Percentiles rank a stretch among this genome's conserved stretches.
phyloP scores from a whole-genome alignment of 1,284 basidiomycete species.

The Trichosporon faecale region DNA sequence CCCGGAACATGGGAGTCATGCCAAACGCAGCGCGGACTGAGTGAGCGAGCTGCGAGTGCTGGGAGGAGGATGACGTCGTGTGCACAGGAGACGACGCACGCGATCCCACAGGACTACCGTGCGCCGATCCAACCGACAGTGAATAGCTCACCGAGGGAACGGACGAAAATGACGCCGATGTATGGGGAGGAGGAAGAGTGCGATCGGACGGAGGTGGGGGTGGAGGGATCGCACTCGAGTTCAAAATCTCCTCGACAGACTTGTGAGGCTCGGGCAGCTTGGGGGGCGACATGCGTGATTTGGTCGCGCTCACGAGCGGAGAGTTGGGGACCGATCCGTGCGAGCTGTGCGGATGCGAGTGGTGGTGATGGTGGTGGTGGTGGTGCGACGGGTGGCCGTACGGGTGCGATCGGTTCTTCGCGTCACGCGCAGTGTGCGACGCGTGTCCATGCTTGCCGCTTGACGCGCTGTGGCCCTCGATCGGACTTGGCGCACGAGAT shows the following conservation, averaged over 20 bases:
- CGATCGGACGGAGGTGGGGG: constrained; percentile 41
- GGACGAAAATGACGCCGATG: constrained; percentile 34
- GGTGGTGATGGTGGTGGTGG: constrained; percentile 26
- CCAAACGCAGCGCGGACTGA: constrained; percentile 77
- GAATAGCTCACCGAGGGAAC: constrained; percentile 38
- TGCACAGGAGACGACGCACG: constrained; percentile 45
- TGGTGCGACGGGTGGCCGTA: constrained; percentile 31
- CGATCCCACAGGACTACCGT: constrained; percentile 44
- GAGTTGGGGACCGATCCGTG: constrained; percentile 43
- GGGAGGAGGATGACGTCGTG: constrained; percentile 22
- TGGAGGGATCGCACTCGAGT: constrained; percentile 46
- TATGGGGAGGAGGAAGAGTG: constrained; percentile 45
- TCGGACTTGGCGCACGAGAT: constrained; percentile 44
- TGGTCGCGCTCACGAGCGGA: constrained; percentile 34
- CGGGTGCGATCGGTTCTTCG: constrained; percentile 49
- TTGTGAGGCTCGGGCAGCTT: constrained; percentile 34
- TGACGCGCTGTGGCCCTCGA: constrained; percentile 48
- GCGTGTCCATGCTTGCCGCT: constrained; percentile 50
- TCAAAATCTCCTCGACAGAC: constrained; percentile 53
- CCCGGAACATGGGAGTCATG: constrained; percentile 75
- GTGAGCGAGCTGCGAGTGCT: constrained; percentile 48
- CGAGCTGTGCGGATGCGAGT: constrained; percentile 20
- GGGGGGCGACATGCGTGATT: constrained; percentile 45
- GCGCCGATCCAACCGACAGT: constrained; percentile 46
- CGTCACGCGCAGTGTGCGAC: constrained; percentile 46